These are phyloP conservation scores for Xerocomus potaroensis DNA, from an alignment of 768 basidiomycete genomes.

Conservation along the genomic window DNA sequence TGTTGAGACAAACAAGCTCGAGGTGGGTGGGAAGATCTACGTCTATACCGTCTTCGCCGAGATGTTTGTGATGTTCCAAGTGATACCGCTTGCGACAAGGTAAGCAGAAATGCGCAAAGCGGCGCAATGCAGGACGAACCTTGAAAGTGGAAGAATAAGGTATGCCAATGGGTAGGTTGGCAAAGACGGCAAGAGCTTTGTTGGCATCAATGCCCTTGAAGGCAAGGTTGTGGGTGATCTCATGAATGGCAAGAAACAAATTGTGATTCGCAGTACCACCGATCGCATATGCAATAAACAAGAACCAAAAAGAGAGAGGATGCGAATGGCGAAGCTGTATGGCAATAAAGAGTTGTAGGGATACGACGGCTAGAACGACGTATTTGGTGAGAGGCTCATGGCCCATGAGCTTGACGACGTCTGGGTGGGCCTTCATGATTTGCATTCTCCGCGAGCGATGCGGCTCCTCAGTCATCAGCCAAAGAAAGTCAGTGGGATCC, in stretches of 20 bases:
- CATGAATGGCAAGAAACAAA: slow-evolving; percentile 95
- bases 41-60: slow-evolving; percentile 95
- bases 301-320: slow-evolving; percentile 66
- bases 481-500: slow-evolving; percentile 85
- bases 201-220: slow-evolving; percentile 81
- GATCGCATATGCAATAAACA: slow-evolving; percentile 75
- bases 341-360: slow-evolving; percentile 66
- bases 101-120: slow-evolving; percentile 1
- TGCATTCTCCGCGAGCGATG: slow-evolving; percentile 83
- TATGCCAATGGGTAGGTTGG: slow-evolving; percentile 90
- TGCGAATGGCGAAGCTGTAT: slow-evolving; percentile 61
- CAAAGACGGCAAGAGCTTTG: slow-evolving; percentile 83
- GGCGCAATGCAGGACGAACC: slow-evolving; percentile 35
- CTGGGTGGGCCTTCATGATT: slow-evolving; percentile 93
- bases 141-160: slow-evolving; percentile 97
- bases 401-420: slow-evolving; percentile 97
- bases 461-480: slow-evolving; percentile 98
- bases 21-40: slow-evolving; percentile 88
- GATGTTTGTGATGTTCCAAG: slow-evolving; percentile 92
- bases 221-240: slow-evolving; percentile 97
- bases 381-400: slow-evolving; percentile 90
- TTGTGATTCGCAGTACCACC: slow-evolving; percentile 98
- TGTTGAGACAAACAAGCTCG: slow-evolving; percentile 84
- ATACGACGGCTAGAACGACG: slow-evolving; percentile 77
- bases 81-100: slow-evolving; percentile 66